A percentile compares a stretch with the other conserved stretches of the same genome.
Conservation (phyloP, 2,329 filamentous ascomycete genomes). For the Ambrosiella cleistominuta region DNA sequence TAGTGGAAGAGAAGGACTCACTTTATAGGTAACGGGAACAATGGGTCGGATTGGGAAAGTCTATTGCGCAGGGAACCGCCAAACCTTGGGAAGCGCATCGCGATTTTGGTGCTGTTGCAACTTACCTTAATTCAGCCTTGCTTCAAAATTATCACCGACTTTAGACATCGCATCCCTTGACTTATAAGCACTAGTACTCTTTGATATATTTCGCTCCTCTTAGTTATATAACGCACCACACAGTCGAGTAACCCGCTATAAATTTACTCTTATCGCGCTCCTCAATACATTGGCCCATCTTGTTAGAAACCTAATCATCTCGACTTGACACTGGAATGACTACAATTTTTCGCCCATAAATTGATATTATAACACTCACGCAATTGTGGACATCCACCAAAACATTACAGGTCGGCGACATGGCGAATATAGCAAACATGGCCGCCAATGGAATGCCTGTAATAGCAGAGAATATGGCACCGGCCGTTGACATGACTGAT, state of each 20-base stretch:
- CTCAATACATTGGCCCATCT: too few relatives aligned
- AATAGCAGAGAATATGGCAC: conserved; percentile 15
- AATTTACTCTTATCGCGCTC: too few relatives aligned
- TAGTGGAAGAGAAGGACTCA: neutral
- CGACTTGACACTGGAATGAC: too few relatives aligned
- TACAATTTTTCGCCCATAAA: too few relatives aligned
- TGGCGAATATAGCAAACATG: neutral
- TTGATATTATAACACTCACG: too few relatives aligned
- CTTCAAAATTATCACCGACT: neutral
- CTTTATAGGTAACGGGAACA: neutral
- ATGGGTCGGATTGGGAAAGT: neutral
- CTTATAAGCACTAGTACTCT: neutral
- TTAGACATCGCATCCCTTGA: neutral
- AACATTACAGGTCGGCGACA: too few relatives aligned
- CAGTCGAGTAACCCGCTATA: too few relatives aligned
- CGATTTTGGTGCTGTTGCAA: neutral
- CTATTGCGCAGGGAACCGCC: neutral
- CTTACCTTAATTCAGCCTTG: neutral
- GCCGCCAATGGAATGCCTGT: conserved; percentile 11
- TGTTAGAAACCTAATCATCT: too few relatives aligned
- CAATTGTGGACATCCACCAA: too few relatives aligned
- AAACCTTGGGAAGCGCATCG: neutral
- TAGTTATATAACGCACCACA: too few relatives aligned
- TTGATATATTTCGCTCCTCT: too few relatives aligned
- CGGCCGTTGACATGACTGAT: conserved; percentile 37